Evolutionary conservation across 208 protist species (phyloP), one percentile per base, ranked within the genome.

Genomic region (Wallacemonas sp.): DNA sequence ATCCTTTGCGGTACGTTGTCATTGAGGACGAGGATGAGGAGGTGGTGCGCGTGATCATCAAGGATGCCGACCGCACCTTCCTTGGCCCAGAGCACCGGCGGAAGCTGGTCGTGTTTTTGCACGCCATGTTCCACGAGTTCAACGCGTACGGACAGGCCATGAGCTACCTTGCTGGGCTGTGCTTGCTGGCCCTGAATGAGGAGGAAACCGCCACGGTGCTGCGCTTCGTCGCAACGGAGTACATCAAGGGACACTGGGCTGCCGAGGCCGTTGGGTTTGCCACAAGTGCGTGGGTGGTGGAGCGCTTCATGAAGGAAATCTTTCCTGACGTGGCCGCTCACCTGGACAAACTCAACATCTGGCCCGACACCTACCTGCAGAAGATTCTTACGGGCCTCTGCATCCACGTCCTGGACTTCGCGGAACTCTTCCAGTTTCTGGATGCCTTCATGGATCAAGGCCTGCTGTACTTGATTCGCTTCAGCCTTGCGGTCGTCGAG

Each of bases 351-450:
- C 72, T 96, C 45, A 93, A 93, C 19, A 85, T 96, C 63, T 93
- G 87, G 87, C 90, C 90, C 1, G 90, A 96, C 73, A 96, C 90
- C 0, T 96, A 96, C 68, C 75, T 96, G 22, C 90, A 96, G 67
- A 96, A 96, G 68, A 93, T 96, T 59, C 78, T 96, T 33, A 93
- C 84, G 1, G 90, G 87, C n/a, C 66, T 96, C 19, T 96, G 90
- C 75, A 84, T 96, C 39, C 90, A 96, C 66, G 84, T 96, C 39
- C 76, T 96, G 53, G 61, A 73, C 24, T 96, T 96, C 68, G 62
- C 73, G 19, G 71, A 93, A n/a, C 76, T 96, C 17, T 96, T 93
- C 63, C 45, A 69, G 17, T 96, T 96, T 61, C 78, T 96, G 15
- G 87, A 96, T 59, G 68, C 79, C 33, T 96, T 96, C 52, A 90